Conservation (phyloP, 768 basidiomycete species). For the Lactarius sanguifluus region DNA sequence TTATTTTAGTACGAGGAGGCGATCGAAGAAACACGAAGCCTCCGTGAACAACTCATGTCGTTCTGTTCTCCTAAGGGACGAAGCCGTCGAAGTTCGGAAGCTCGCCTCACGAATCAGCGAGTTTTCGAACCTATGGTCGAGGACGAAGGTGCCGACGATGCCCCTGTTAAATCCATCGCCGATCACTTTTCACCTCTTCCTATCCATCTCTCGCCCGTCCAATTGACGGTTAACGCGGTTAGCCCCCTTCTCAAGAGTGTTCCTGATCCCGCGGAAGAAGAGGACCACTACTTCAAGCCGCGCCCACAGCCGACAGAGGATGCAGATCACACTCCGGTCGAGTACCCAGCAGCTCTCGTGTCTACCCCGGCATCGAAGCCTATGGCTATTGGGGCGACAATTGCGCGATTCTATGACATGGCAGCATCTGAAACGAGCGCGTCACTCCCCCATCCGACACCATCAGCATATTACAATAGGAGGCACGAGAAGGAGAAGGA, state of each 20-base stretch:
- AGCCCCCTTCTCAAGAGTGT: constrained; percentile 24
- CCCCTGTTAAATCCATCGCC: constrained; percentile 7
- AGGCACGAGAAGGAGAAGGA: constrained; percentile 30
- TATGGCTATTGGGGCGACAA: constrained; percentile 19
- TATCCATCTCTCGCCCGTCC: constrained; percentile 29
- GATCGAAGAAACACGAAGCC: constrained; percentile 26
- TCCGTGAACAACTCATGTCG: constrained; percentile 25
- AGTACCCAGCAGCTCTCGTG: constrained; percentile 17
- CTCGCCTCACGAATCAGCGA: constrained; percentile 13
- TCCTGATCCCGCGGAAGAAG: constrained; percentile 13
- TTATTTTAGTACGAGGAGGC: constrained; percentile 26
- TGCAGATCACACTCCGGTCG: constrained; percentile 21
- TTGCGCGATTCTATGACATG: constrained; percentile 28
- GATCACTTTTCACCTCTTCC: constrained; percentile 30
- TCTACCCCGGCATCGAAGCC: constrained; percentile 22
- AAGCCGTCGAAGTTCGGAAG: constrained; percentile 21
- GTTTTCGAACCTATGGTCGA: constrained; percentile 25
- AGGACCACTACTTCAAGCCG: constrained; percentile 20
- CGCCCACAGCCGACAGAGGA: constrained; percentile 18
- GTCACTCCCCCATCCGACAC: constrained; percentile 28
- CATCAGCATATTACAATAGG: constrained; percentile 26
- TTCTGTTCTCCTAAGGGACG: constrained; percentile 21
- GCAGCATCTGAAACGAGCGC: constrained; percentile 23
- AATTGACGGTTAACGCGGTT: constrained; percentile 16
- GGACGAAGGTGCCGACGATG: constrained; percentile 23